Conservation (phyloP, 192 early-diverging fungal genomes). For the Helicostylum pulchrum region DNA sequence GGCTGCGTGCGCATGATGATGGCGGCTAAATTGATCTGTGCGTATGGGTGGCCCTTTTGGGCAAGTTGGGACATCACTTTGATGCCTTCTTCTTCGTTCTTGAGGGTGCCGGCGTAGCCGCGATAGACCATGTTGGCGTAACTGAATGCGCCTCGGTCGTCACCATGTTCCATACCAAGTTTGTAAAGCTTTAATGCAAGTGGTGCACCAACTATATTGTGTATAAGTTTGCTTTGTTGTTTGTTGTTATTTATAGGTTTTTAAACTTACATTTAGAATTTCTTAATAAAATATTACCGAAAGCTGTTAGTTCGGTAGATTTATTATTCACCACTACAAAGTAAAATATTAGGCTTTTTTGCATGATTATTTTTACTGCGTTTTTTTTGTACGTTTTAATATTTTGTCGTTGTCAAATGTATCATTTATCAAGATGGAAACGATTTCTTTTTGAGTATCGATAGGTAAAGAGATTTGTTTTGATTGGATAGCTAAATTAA, state of each 20-base stretch:
- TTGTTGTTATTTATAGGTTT: not conserved
- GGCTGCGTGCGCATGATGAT: constrained; percentile 44
- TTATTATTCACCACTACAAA: constrained; percentile 19
- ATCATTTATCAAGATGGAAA: not conserved
- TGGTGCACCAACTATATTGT: constrained; percentile 34
- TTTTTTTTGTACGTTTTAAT: constrained; percentile 1
- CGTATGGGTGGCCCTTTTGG: constrained; percentile 41
- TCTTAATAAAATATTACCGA: constrained; percentile 20
- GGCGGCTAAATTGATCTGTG: constrained; percentile 42
- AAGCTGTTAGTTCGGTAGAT: constrained; percentile 16
- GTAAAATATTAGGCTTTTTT: not conserved
- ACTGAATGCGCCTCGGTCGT: constrained; percentile 40
- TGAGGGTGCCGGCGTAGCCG: constrained; percentile 34
- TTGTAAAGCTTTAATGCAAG: constrained; percentile 40
- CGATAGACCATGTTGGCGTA: constrained; percentile 48
- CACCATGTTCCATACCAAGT: constrained; percentile 39
- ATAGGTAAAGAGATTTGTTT: constrained; percentile 7
- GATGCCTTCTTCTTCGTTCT: constrained; percentile 36
- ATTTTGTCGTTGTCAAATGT: not conserved
- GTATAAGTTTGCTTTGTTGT: not conserved
- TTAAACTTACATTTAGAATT: constrained; percentile 20
- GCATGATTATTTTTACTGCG: not conserved
- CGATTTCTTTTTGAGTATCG: constrained; percentile 20
- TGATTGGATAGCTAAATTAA: constrained; percentile 6
- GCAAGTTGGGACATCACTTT: constrained; percentile 40